Conservation (phyloP, 225 moss, liverwort and hornwort species). For the Sphagnum contortum region DNA sequence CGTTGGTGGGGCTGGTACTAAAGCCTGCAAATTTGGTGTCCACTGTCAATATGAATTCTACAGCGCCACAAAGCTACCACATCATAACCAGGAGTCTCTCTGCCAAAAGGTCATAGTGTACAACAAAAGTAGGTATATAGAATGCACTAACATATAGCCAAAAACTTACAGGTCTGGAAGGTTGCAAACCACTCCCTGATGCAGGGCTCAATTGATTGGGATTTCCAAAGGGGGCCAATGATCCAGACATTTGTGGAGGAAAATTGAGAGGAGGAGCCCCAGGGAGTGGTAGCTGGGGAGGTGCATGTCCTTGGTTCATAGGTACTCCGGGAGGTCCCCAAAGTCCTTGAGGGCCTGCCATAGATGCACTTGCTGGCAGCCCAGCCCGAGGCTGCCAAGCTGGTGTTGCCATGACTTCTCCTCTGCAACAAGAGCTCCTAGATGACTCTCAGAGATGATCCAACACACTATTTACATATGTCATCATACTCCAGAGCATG, state of each 20-base stretch:
- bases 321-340: conserved; percentile 59
- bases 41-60: too few relatives aligned
- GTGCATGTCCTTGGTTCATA: conserved; percentile 42
- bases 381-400: conserved; percentile 63
- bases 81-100: not conserved
- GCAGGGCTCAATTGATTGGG: conserved; percentile 22
- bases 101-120: not conserved
- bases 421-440: conserved; percentile 13
- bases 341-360: conserved; percentile 35
- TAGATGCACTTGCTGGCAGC: conserved; percentile 36
- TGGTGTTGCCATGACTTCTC: conserved; percentile 51
- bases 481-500: too few relatives aligned
- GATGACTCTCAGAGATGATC: not conserved
- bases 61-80: too few relatives aligned
- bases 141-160: not conserved
- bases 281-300: conserved; percentile 28
- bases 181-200: conserved; percentile 21
- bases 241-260: conserved; percentile 13
- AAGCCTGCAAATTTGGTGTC: conserved; percentile 22
- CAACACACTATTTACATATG: not conserved
- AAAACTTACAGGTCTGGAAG: conserved; percentile 22
- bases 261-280: conserved; percentile 28
- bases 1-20: conserved; percentile 23
- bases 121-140: not conserved
- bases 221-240: conserved; percentile 15